A percentile compares a stretch with the other conserved stretches of the same genome.
Evolutionary conservation across 108 stramenopile species (phyloP).

Genomic region (Cyclotella choctawhatcheeana): DNA sequence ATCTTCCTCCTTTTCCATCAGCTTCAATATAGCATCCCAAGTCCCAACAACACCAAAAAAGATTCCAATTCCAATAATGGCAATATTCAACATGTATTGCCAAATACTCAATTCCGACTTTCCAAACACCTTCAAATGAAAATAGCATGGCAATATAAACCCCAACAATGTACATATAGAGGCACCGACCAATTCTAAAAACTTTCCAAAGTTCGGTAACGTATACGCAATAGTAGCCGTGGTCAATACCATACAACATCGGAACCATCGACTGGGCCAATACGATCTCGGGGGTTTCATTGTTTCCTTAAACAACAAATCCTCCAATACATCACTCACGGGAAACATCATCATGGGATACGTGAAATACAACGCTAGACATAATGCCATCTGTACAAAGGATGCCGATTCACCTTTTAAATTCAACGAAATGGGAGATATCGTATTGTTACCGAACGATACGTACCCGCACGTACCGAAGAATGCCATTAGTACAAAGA

Average conservation of each 20-base stretch:
- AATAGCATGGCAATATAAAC: constrained; percentile 71
- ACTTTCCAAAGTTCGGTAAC: constrained; percentile 77
- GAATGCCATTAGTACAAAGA: constrained; percentile 69
- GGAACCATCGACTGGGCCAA: constrained; percentile 28
- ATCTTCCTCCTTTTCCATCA: constrained; percentile 34
- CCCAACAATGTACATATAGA: constrained; percentile 79
- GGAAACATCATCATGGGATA: constrained; percentile 91
- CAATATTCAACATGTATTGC: constrained; percentile 49
- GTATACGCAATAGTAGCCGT: constrained; percentile 68
- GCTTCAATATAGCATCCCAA: constrained; percentile 52
- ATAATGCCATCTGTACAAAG: constrained; percentile 77
- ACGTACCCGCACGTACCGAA: constrained; percentile 75
- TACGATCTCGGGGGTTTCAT: constrained; percentile 31
- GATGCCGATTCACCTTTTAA: constrained; percentile 53
- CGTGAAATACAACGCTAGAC: constrained; percentile 74
- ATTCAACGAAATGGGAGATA: constrained; percentile 78
- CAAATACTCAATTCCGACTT: constrained; percentile 48
- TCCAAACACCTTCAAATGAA: constrained; percentile 68
- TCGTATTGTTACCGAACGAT: constrained; percentile 63
- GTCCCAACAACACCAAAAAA: constrained; percentile 74
- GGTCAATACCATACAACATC: constrained; percentile 51
- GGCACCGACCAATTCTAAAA: constrained; percentile 69
- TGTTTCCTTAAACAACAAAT: constrained; percentile 16
- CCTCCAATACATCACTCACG: constrained; percentile 59
- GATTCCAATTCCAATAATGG: constrained; percentile 60